Percentiles rank a stretch among this genome's conserved stretches.
phyloP scores from a whole-genome alignment of 1,284 basidiomycete genomes.

The Ganoderma resinaceum region DNA sequence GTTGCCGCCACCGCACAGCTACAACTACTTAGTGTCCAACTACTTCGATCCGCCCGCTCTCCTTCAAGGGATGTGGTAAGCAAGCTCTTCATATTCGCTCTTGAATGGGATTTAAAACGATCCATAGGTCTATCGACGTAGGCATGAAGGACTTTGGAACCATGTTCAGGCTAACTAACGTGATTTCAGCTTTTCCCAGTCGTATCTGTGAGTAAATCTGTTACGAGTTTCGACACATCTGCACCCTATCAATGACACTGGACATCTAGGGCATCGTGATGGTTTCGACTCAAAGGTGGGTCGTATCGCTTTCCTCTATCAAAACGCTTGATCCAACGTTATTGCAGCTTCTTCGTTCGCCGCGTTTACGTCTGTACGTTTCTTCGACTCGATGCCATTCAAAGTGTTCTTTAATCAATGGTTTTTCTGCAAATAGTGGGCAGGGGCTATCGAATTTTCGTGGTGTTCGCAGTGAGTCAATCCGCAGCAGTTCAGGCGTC shows the following conservation, averaged over 20 bases:
- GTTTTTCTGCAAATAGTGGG: neutral
- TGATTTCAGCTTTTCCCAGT: neutral
- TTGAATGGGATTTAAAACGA: neutral
- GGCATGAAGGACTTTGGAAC: neutral
- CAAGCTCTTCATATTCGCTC: neutral
- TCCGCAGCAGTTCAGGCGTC: neutral
- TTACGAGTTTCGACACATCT: neutral
- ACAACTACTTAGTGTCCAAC: conserved; percentile 6
- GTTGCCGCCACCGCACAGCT: neutral
- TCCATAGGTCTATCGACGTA: neutral
- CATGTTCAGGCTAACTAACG: neutral
- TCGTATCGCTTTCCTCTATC: neutral
- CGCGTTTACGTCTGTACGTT: neutral
- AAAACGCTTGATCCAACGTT: neutral
- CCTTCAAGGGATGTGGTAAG: neutral
- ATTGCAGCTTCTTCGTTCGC: conserved; percentile 1
- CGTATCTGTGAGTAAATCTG: neutral
- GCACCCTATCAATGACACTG: neutral
- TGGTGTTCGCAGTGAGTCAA: neutral
- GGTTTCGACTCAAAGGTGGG: neutral
- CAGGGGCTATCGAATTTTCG: neutral
- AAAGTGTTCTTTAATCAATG: neutral
- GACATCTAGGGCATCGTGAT: neutral
- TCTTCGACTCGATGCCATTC: neutral
- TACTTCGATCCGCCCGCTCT: conserved; percentile 8